Percentiles rank a stretch among this genome's conserved stretches.
These are phyloP conservation scores for Aspergillus bombycis DNA, from an alignment of 2,329 filamentous ascomycete species.

Conservation along the genomic window DNA sequence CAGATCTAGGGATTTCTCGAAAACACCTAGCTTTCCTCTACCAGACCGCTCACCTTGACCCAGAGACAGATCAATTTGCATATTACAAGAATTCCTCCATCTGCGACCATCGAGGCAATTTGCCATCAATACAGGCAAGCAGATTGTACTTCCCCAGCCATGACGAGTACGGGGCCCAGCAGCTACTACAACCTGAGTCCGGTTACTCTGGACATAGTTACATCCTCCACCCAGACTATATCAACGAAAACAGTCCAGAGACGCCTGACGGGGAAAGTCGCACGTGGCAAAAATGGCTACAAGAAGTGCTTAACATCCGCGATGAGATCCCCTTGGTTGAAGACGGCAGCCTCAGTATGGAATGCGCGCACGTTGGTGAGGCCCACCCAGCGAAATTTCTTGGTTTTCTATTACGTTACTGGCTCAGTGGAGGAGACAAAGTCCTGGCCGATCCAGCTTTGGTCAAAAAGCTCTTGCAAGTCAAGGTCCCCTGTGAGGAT, in stretches of 20 bases:
- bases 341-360: not conserved
- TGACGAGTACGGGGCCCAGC: conserved; percentile 9
- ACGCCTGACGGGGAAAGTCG: conserved; percentile 5
- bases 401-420: conserved; percentile 9
- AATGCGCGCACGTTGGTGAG: conserved; percentile 11
- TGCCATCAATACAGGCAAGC: not conserved
- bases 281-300: conserved; percentile 13
- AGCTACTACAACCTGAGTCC: conserved; percentile 2
- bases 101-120: not conserved
- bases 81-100: not conserved
- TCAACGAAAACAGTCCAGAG: conserved; percentile 25
- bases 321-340: conserved; percentile 4
- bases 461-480: not conserved
- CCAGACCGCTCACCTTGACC: conserved; percentile 13
- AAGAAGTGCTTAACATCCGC: conserved; percentile 6
- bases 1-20: not conserved
- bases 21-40: conserved; percentile 9
- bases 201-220: not conserved
- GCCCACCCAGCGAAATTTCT: conserved; percentile 10
- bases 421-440: not conserved
- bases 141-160: conserved; percentile 10
- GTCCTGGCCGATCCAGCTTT: not conserved
- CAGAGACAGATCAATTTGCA: not conserved
- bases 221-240: conserved; percentile 5
- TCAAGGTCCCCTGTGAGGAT: conserved; percentile 13